Base-by-base conservation (phyloP, 192 early-diverging fungal species). In the Coemansia sp. region DNA sequence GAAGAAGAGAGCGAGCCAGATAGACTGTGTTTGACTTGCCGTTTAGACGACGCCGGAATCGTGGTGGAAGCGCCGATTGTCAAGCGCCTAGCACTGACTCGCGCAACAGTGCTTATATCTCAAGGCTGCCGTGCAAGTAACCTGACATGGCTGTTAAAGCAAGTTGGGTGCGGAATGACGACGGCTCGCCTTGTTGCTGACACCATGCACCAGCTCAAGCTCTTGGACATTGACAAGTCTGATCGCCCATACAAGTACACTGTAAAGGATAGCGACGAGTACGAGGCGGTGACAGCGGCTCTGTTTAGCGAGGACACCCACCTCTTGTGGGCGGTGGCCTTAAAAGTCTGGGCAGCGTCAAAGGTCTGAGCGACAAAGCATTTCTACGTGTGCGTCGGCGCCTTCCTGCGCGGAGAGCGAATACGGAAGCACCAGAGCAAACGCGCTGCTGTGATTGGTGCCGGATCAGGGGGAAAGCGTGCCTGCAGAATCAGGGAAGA, bases 281-380 rank as follows among this genome's bases (percentile, higher is more conserved):
- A 9, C 4, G 49, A 32, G 0, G 26, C 19, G 26, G 37, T 21
- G 49, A 9, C 38, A 29, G 21, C 47, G 5, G 51, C 53, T 5
- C 45, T 76, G 50, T 68, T 68, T 34, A 59, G 55, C 51, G 35
- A 17, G 29, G 50, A 68, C 13, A 54, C 56, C 7, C 45, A 27
- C 45, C 26, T 30, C 15, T 14, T 47, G n/a, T 47, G 45, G 45
- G 31, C 45, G 5, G 45, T 27, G 3, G 45, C 18, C 2, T 25
- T 27, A 14, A 27, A 47, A n/a, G 27, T 30, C 45, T 47, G 43
- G n/a, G 45, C 45, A 7, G 45, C 18, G 3, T 25, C 45, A 14
- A 27, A 47, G 26, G 27, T 30, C 45, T 47, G 43, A 46, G n/a
- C n/a, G n/a, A n/a, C n/a, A n/a, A n/a, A n/a, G n/a, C n/a, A n/a